Conservation (phyloP, 73 alveolate genomes). For the Durusdinium trenchii region DNA sequence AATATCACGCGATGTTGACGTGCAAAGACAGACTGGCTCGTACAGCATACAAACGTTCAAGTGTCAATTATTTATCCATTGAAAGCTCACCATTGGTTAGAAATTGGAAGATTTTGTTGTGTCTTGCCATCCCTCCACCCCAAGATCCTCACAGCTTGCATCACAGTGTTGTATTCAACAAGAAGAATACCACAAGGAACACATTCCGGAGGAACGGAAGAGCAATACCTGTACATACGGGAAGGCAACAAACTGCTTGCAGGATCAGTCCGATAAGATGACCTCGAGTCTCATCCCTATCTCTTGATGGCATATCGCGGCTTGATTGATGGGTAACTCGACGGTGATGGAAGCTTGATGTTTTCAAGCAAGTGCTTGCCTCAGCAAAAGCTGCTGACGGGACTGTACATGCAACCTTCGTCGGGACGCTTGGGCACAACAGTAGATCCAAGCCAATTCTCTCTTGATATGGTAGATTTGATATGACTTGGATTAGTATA, state of each 20-base stretch:
- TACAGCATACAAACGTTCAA: too few species aligned
- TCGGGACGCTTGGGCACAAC: too few species aligned
- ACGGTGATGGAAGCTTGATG: slow-evolving; percentile 84
- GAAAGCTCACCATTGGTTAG: not conserved
- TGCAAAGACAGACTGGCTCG: too few species aligned
- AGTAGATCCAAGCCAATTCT: too few species aligned
- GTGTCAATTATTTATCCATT: too few species aligned
- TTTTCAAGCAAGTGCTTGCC: slow-evolving; percentile 78
- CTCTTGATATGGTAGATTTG: not conserved
- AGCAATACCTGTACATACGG: slow-evolving; percentile 39
- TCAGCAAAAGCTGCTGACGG: not conserved
- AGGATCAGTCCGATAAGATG: not conserved
- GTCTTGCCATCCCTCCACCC: not conserved
- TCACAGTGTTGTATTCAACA: too few species aligned
- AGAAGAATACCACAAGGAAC: not conserved
- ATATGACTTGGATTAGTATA: not conserved
- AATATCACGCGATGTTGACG: too few species aligned
- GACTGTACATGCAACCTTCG: not conserved
- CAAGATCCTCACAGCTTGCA: too few species aligned
- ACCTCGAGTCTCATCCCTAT: not conserved
- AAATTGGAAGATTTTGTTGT: not conserved
- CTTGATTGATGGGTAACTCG: slow-evolving; percentile 83
- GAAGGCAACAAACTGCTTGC: not conserved
- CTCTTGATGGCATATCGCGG: slow-evolving; percentile 73
- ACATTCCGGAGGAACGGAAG: not conserved